These are phyloP conservation scores for Podospora pseudocomata DNA, from an alignment of 495 filamentous ascomycete species.

Conservation along the genomic window DNA sequence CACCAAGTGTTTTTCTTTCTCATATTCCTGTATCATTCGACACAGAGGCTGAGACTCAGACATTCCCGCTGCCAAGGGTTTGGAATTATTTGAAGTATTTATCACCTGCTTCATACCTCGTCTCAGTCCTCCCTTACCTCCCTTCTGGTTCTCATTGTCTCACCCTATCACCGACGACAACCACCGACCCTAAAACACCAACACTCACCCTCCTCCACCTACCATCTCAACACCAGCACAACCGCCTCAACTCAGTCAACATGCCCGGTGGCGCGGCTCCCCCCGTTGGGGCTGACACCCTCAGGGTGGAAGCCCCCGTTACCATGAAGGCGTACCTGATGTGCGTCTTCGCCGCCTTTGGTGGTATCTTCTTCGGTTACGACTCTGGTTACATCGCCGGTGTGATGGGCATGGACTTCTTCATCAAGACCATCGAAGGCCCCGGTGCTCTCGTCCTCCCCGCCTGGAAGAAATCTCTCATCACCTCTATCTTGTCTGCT, in stretches of 20 bases:
- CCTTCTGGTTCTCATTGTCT: background rate
- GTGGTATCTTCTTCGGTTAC: constrained; percentile 64
- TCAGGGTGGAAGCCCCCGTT: constrained; percentile 58
- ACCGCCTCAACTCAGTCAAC: background rate
- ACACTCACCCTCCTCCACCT: background rate
- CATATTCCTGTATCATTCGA: background rate
- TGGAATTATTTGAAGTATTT: background rate
- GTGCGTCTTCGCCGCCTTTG: constrained; percentile 65
- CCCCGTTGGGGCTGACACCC: constrained; percentile 34
- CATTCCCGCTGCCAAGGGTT: background rate
- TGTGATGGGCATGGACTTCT: constrained; percentile 54
- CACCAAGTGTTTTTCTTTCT: background rate
- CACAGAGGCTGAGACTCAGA: background rate
- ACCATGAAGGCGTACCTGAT: constrained; percentile 63
- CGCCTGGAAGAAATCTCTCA: constrained; percentile 55
- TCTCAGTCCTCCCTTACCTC: background rate
- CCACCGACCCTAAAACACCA: background rate
- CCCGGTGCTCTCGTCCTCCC: constrained; percentile 30
- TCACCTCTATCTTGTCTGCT: constrained; percentile 62
- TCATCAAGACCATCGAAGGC: constrained; percentile 47
- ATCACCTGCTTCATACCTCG: constrained; percentile 8
- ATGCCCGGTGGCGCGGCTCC: constrained; percentile 26
- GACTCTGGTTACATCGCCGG: constrained; percentile 63
- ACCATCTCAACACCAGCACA: constrained; percentile 1
- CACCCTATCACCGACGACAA: background rate